A percentile compares a stretch with the other conserved stretches of the same genome.
Conservation (phyloP, 768 basidiomycete genomes). For the Hydnum rufescens region DNA sequence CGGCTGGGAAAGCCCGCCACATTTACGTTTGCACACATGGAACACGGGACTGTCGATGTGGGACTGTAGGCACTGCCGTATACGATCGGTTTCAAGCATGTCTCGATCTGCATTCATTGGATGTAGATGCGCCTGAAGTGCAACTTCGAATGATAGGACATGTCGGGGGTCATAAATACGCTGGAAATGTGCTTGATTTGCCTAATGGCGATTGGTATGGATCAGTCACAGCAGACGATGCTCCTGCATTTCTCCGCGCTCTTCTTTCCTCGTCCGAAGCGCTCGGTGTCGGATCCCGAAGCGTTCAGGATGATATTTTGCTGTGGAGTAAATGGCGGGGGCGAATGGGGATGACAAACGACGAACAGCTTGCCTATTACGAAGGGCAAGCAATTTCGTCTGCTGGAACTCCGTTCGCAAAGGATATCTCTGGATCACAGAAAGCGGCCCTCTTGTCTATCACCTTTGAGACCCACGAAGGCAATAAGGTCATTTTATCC, state of each 20-base stretch:
- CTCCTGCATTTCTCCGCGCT: slow-evolving; percentile 5
- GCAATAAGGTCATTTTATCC: not conserved
- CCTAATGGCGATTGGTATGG: slow-evolving; percentile 12
- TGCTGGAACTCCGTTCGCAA: not conserved
- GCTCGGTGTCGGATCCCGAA: not conserved
- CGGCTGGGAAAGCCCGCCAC: not conserved
- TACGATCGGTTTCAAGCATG: slow-evolving; percentile 8
- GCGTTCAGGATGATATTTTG: not conserved
- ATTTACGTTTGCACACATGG: slow-evolving; percentile 16
- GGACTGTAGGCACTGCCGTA: slow-evolving; percentile 13
- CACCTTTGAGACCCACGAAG: slow-evolving; percentile 7
- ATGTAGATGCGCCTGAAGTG: slow-evolving; percentile 2
- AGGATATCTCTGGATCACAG: not conserved
- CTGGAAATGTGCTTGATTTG: slow-evolving; percentile 6
- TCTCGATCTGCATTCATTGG: slow-evolving; percentile 7
- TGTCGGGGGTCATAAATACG: slow-evolving; percentile 14
- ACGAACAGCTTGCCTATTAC: slow-evolving; percentile 1
- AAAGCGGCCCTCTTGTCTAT: not conserved
- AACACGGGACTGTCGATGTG: slow-evolving; percentile 15
- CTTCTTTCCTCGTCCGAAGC: not conserved
- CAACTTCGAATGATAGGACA: slow-evolving; percentile 12
- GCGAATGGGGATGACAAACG: slow-evolving; percentile 7
- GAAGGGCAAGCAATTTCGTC: not conserved
- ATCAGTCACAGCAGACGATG: slow-evolving; percentile 10
- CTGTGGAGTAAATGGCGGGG: slow-evolving; percentile 9